Percentiles rank a stretch among this genome's conserved stretches.
Conservation (phyloP, 164 flowering plant species). For the Chimonanthus praecox region DNA sequence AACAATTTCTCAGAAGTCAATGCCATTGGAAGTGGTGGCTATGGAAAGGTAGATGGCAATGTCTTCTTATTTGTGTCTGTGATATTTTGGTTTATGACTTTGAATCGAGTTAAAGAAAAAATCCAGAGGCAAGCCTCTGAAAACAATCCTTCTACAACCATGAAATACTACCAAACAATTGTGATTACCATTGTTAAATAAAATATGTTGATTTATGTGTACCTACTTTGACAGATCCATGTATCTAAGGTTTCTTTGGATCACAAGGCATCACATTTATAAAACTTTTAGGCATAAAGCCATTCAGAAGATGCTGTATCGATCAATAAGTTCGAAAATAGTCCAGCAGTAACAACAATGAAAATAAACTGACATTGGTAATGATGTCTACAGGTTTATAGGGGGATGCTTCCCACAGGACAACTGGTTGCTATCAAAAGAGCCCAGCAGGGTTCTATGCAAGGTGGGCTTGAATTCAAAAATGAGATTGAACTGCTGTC, state of each 20-base stretch:
- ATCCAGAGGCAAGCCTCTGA: too few species aligned
- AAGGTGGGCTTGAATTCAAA: constrained; percentile 71
- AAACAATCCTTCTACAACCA: neutral
- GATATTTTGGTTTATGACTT: neutral
- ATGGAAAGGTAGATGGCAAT: constrained; percentile 43
- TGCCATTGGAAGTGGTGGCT: constrained; percentile 61
- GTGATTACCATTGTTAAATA: too few species aligned
- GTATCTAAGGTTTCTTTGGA: too few species aligned
- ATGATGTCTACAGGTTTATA: constrained; percentile 41
- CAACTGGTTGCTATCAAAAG: constrained; percentile 60
- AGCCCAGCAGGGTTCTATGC: constrained; percentile 68
- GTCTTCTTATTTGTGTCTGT: neutral
- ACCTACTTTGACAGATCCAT: too few species aligned
- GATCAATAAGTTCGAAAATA: neutral
- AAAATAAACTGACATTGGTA: too few species aligned
- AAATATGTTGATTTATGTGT: too few species aligned
- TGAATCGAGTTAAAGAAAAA: neutral
- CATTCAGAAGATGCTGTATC: too few species aligned
- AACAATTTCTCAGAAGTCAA: constrained; percentile 54
- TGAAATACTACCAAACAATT: too few species aligned
- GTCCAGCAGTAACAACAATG: neutral
- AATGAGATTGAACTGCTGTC: constrained; percentile 70
- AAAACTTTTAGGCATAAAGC: too few species aligned
- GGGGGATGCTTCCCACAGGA: constrained; percentile 48
- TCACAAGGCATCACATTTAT: too few species aligned